These are phyloP conservation scores for Triangularia verruculosa DNA, from an alignment of 2,329 filamentous ascomycete species.

Conservation along the genomic window DNA sequence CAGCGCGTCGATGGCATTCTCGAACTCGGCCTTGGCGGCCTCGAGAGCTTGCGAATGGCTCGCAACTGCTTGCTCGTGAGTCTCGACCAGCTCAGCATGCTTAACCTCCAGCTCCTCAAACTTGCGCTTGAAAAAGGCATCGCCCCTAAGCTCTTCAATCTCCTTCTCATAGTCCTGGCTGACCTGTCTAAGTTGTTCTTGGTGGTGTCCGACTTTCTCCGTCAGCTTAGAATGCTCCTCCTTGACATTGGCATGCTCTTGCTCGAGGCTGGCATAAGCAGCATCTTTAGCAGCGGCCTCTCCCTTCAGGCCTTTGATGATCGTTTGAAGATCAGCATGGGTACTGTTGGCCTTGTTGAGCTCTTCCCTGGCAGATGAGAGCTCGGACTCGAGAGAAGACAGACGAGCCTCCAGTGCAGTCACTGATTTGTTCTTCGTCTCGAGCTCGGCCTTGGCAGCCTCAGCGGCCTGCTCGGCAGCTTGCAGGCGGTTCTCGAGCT, in stretches of 20 bases:
- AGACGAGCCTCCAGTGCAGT: conserved; percentile 46
- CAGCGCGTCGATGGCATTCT: conserved; percentile 44
- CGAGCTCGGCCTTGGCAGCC: conserved; percentile 50
- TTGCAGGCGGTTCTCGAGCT: conserved; percentile 47
- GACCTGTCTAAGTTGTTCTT: conserved; percentile 56
- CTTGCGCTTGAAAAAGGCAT: conserved; percentile 63
- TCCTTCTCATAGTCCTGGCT: conserved; percentile 63
- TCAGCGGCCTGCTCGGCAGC: conserved; percentile 48
- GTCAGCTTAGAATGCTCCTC: conserved; percentile 37
- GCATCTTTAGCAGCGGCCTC: conserved; percentile 41
- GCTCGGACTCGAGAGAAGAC: conserved; percentile 42
- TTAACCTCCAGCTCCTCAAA: conserved; percentile 59
- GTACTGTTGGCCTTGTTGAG: conserved; percentile 45
- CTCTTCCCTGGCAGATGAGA: conserved; percentile 44
- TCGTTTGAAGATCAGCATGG: conserved; percentile 46
- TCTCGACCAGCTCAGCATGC: conserved; percentile 47
- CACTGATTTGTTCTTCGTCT: conserved; percentile 41
- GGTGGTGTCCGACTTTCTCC: conserved; percentile 37
- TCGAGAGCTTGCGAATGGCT: conserved; percentile 43
- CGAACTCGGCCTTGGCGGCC: conserved; percentile 43
- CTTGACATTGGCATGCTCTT: conserved; percentile 40
- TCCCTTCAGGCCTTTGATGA: conserved; percentile 43
- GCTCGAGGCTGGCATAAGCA: conserved; percentile 49
- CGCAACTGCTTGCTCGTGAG: conserved; percentile 36
- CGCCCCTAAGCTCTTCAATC: conserved; percentile 60